Conservation (phyloP, 1,139 yeast species). For the Candida sanyaensis region DNA sequence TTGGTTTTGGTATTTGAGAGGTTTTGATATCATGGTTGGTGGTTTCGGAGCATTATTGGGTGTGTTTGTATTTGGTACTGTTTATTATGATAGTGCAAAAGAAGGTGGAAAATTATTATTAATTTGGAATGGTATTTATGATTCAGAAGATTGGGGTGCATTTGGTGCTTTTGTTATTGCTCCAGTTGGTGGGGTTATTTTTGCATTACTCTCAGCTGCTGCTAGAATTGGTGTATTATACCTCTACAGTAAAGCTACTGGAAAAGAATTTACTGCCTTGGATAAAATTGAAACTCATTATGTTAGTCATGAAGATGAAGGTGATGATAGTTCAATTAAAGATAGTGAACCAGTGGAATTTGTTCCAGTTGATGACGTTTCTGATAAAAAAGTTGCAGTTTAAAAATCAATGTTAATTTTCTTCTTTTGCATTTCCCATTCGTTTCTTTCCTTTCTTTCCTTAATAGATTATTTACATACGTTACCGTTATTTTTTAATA, state of each 20-base stretch:
- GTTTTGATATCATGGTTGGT: slow-evolving; percentile 79
- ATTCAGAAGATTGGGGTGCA: slow-evolving; percentile 83
- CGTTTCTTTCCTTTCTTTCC: too few relatives aligned
- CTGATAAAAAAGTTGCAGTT: neutral
- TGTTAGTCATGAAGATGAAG: slow-evolving; percentile 16
- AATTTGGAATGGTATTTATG: slow-evolving; percentile 77
- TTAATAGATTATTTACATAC: neutral
- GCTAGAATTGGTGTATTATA: slow-evolving; percentile 47
- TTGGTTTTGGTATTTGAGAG: slow-evolving; percentile 68
- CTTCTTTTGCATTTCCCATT: too few relatives aligned
- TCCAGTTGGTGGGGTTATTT: slow-evolving; percentile 74
- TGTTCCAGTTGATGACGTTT: neutral
- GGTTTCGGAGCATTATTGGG: slow-evolving; percentile 80
- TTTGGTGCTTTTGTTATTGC: slow-evolving; percentile 95
- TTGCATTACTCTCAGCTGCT: slow-evolving; percentile 55
- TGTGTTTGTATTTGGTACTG: slow-evolving; percentile 81
- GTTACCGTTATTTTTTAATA: neutral
- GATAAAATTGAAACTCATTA: slow-evolving; percentile 39
- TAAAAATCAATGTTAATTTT: neutral
- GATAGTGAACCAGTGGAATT: neutral
- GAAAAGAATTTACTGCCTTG: slow-evolving; percentile 56
- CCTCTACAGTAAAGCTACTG: slow-evolving; percentile 36
- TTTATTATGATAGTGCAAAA: slow-evolving; percentile 68
- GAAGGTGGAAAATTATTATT: slow-evolving; percentile 78
- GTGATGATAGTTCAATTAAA: slow-evolving; percentile 7